Evolutionary conservation across 1,139 yeast genomes (phyloP), one percentile per base, ranked within the genome.

Genomic region (Zygosaccharomyces sapae): DNA sequence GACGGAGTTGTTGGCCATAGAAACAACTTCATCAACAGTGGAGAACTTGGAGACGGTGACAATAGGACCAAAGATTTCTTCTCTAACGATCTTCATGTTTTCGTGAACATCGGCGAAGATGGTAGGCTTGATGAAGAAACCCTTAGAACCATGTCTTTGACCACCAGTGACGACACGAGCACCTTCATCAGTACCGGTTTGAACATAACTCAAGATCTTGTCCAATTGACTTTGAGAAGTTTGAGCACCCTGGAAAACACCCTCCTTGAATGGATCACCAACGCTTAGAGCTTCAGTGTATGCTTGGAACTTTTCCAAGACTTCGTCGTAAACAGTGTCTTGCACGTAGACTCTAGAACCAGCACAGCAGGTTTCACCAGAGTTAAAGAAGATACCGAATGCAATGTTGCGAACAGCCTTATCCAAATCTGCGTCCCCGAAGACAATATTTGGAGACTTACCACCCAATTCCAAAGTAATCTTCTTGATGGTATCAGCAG

Each of bases 1-100:
- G 43, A 74, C 75, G 37, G 85, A 72, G 63, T 76, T 75, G 65
- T 83, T 83, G 40, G 88, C 87, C 65, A 73, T 70, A 45, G 68
- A 66, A 51, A 83, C 68, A 43, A 73, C 88, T 62, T 83, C 86
- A 52, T 80, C 85, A 45, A 75, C 76, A 39, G 83, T 77, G 51
- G 72, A 71, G 68, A 83, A 83, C 68, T 81, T 82, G 57, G 80
- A 69, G 46, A 82, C 74, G 27, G 85, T 77, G 48, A 82, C 85
- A 51, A 83, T 83, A 29, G 90, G 90, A 42, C 90, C 96, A 60
- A 88, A 88, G 47, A 89, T 86, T 70, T 87, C 96, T 55, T 86
- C 94, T 58, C 72, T 75, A 50, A 82, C 83, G 58, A 86, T 81
- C 55, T 71, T 70, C 81, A 81, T 79, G 54, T 78, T 74, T 62